These are phyloP conservation scores for Apiotrichum sp. DNA, from an alignment of 1,284 basidiomycete genomes.

Conservation along the genomic window DNA sequence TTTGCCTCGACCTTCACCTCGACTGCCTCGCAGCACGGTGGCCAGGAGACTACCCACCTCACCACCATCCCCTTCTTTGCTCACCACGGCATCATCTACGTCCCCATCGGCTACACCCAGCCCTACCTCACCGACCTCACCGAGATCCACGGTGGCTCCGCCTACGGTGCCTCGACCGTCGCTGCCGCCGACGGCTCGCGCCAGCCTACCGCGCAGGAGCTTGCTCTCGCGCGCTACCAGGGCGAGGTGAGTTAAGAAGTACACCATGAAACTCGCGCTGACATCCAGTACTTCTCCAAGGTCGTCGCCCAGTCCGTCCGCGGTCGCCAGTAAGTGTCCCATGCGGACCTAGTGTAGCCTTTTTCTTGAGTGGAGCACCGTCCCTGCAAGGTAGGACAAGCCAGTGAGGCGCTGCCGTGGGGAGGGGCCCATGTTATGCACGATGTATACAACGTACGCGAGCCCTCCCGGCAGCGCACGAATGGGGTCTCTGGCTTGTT, in stretches of 20 bases:
- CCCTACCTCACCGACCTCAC: slow-evolving; percentile 56
- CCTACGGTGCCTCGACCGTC: slow-evolving; percentile 63
- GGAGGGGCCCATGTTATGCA: slow-evolving; percentile 1
- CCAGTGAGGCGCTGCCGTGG: slow-evolving; percentile 6
- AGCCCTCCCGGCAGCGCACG: background rate
- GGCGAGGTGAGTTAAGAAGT: slow-evolving; percentile 44
- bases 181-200: slow-evolving; percentile 60
- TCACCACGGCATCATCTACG: slow-evolving; percentile 60
- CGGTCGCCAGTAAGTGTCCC: slow-evolving; percentile 36
- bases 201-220: slow-evolving; percentile 57
- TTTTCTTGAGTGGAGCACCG: background rate
- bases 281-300: slow-evolving; percentile 37
- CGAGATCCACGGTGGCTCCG: slow-evolving; percentile 63
- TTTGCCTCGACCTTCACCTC: slow-evolving; percentile 50
- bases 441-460: background rate
- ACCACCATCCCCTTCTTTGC: slow-evolving; percentile 64
- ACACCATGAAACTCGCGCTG: background rate
- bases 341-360: background rate
- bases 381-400: background rate
- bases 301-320: slow-evolving; percentile 38
- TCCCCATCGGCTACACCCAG: slow-evolving; percentile 69
- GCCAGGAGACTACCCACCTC: slow-evolving; percentile 56
- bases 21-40: slow-evolving; percentile 44
- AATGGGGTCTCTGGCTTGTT: too few species aligned
- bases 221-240: slow-evolving; percentile 61